A percentile compares a stretch with the other conserved stretches of the same genome.
These are phyloP conservation scores for Moniliophthora roreri DNA, from an alignment of 1,284 basidiomycete species.

Conservation along the genomic window DNA sequence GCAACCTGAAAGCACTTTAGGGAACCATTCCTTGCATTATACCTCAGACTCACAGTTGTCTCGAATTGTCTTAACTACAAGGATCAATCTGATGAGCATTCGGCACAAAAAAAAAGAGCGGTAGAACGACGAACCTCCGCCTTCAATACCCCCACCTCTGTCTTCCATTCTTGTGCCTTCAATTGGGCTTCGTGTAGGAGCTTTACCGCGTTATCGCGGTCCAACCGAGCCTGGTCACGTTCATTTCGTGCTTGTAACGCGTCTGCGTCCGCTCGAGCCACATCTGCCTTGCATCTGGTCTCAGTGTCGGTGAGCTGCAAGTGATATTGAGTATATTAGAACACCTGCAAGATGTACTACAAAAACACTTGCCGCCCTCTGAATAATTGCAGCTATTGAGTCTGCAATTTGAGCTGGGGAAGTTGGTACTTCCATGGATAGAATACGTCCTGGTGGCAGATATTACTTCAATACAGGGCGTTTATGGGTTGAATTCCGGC, in stretches of 20 bases:
- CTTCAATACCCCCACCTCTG: slow-evolving; percentile 48
- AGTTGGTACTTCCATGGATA: too few relatives aligned
- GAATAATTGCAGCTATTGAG: not conserved
- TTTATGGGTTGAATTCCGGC: too few relatives aligned
- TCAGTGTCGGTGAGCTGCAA: slow-evolving; percentile 46
- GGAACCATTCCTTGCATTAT: too few relatives aligned
- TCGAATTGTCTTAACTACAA: slow-evolving; percentile 56
- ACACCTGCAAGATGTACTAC: not conserved
- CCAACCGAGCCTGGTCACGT: slow-evolving; percentile 1
- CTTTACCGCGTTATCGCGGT: slow-evolving; percentile 52
- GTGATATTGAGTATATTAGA: not conserved
- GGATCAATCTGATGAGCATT: not conserved
- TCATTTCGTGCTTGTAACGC: slow-evolving; percentile 46
- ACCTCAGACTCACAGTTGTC: slow-evolving; percentile 50
- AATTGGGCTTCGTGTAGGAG: slow-evolving; percentile 42
- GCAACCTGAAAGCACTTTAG: slow-evolving; percentile 37
- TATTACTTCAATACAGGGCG: too few relatives aligned
- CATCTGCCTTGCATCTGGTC: slow-evolving; percentile 40
- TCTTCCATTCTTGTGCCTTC: slow-evolving; percentile 48
- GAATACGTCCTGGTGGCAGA: too few relatives aligned
- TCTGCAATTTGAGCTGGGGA: too few relatives aligned
- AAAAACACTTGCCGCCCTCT: not conserved
- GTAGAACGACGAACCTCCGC: slow-evolving; percentile 44
- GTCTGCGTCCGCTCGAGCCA: slow-evolving; percentile 45
- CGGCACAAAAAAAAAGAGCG: too few relatives aligned